These are phyloP conservation scores for Ramaria sp. DNA, from an alignment of 768 basidiomycete species.

Conservation along the genomic window DNA sequence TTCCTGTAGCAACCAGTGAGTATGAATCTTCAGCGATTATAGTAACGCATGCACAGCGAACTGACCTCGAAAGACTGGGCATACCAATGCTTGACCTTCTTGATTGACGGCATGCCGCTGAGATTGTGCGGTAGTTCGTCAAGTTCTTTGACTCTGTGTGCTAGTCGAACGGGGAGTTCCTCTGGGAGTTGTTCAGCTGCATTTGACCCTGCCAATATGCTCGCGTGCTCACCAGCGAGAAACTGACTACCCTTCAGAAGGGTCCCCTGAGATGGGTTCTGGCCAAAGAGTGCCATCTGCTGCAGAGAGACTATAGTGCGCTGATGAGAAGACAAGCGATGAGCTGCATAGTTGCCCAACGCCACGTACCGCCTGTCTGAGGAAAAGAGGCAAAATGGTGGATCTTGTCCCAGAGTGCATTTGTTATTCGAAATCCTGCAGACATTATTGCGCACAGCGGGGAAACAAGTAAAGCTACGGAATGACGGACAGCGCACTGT, in stretches of 20 bases:
- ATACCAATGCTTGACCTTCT: slow-evolving; percentile 97
- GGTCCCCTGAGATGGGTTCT: slow-evolving; percentile 91
- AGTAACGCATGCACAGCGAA: too few relatives aligned
- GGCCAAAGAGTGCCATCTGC: slow-evolving; percentile 97
- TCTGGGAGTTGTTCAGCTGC: slow-evolving; percentile 35
- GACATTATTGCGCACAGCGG: slow-evolving; percentile 21
- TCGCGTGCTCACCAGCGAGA: slow-evolving; percentile 49
- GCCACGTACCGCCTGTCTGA: slow-evolving; percentile 71
- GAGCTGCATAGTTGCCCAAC: neutral
- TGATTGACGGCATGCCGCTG: slow-evolving; percentile 83
- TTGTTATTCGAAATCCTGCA: slow-evolving; percentile 55
- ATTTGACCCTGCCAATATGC: neutral
- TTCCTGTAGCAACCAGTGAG: slow-evolving; percentile 42
- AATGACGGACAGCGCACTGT: slow-evolving; percentile 1
- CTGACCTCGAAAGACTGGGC: slow-evolving; percentile 94
- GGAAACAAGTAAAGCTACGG: neutral
- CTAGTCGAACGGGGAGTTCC: slow-evolving; percentile 89
- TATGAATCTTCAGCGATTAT: too few relatives aligned
- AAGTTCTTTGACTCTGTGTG: slow-evolving; percentile 92
- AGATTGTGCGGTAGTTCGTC: slow-evolving; percentile 90
- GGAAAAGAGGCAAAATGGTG: slow-evolving; percentile 88
- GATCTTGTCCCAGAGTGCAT: slow-evolving; percentile 80
- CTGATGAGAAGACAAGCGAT: neutral
- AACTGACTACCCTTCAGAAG: slow-evolving; percentile 89
- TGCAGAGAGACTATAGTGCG: slow-evolving; percentile 70